Evolutionary conservation across 1,284 basidiomycete genomes (phyloP).

Genomic region (Puccinia novopanici): DNA sequence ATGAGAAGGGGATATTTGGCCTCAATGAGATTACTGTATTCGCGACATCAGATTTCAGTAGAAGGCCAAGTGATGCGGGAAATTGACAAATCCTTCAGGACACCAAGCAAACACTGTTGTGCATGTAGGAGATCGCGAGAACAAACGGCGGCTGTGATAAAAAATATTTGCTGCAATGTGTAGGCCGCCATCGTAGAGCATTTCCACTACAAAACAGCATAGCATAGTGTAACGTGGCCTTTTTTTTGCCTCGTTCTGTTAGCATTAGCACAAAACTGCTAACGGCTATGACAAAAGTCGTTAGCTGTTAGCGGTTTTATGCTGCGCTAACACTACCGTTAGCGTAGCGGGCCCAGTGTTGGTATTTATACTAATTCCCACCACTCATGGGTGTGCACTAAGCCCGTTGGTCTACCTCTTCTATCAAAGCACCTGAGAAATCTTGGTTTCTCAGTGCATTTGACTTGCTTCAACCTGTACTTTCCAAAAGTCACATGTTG

Average conservation of each 20-base stretch:
- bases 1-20: no score
- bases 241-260: no score
- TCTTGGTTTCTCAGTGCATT: slow-evolving; percentile 14
- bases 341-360: no score
- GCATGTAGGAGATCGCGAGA: neutral
- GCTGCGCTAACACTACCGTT: no score
- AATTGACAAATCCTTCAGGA: neutral
- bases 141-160: neutral
- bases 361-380: slow-evolving; percentile 11
- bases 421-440: slow-evolving; percentile 17
- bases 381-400: slow-evolving; percentile 13
- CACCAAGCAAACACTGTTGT: neutral
- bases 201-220: no score
- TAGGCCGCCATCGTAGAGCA: neutral
- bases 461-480: neutral
- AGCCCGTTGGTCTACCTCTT: neutral
- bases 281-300: no score
- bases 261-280: no score
- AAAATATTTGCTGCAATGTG: neutral
- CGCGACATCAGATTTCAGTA: no score
- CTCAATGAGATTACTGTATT: no score
- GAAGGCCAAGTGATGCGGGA: neutral
- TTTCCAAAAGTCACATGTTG: neutral
- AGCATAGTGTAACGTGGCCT: no score
- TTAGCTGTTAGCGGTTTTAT: no score